phyloP scores from a whole-genome alignment of 768 basidiomycete genomes.

The Flagelloscypha sp. region DNA sequence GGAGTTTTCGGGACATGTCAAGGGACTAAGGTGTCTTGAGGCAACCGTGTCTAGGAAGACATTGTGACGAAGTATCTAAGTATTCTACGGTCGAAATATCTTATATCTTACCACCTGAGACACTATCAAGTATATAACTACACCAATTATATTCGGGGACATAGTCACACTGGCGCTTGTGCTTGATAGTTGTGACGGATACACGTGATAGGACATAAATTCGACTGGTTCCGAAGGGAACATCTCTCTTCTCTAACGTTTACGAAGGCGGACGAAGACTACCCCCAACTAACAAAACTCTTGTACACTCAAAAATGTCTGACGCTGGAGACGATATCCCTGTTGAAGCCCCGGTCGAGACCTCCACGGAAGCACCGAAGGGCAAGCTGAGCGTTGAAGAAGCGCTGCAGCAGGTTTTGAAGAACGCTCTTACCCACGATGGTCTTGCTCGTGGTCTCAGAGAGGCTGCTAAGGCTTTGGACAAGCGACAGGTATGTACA shows the following conservation, averaged over 20 bases:
- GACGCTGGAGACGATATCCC: conserved; percentile 95
- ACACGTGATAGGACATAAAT: too few species aligned
- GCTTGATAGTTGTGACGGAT: conserved; percentile 1
- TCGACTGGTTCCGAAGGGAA: neutral
- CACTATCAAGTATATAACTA: too few species aligned
- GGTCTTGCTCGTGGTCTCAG: conserved; percentile 97
- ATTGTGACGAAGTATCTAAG: too few species aligned
- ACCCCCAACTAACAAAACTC: conserved; percentile 40
- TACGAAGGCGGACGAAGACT: conserved; percentile 96
- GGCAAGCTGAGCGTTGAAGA: conserved; percentile 96
- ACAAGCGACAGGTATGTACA: conserved; percentile 98
- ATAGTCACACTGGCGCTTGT: too few species aligned
- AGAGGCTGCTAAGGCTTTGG: conserved; percentile 95
- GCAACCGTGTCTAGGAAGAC: too few species aligned
- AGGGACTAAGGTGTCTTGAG: too few species aligned
- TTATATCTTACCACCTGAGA: too few species aligned
- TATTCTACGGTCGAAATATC: too few species aligned
- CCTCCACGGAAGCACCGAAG: conserved; percentile 83
- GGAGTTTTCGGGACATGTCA: too few species aligned
- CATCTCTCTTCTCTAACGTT: too few species aligned
- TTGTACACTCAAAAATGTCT: conserved; percentile 66
- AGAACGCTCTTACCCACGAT: conserved; percentile 97
- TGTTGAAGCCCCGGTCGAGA: conserved; percentile 72
- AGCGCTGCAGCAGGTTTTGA: conserved; percentile 94
- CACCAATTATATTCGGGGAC: too few species aligned